Evolutionary conservation across 73 alveolate species (phyloP).

Genomic region (Paramecium pentaurelia): DNA sequence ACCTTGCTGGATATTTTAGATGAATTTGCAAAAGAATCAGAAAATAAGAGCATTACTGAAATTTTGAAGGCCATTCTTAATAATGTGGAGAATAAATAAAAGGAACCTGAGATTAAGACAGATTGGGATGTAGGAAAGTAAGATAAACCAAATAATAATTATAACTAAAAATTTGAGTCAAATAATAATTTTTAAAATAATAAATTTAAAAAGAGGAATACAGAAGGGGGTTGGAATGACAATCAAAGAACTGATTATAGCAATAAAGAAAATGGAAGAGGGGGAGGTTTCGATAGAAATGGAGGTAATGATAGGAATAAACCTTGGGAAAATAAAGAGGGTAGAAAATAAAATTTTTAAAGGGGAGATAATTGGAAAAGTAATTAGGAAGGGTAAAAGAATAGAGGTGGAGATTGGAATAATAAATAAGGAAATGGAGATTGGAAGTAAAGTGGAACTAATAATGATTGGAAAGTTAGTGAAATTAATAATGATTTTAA

Average conservation of each 20-base stretch:
- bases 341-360: background rate
- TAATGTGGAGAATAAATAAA: background rate
- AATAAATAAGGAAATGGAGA: background rate
- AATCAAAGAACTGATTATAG: background rate
- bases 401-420: background rate
- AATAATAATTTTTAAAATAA: background rate
- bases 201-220: background rate
- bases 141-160: background rate
- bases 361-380: background rate
- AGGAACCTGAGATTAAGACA: background rate
- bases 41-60: background rate
- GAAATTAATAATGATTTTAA: background rate
- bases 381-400: background rate
- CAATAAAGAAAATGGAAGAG: background rate
- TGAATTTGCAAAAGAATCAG: constrained; percentile 18
- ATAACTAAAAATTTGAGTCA: constrained; percentile 21
- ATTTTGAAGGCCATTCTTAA: background rate
- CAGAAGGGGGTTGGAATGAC: background rate
- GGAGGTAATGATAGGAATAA: background rate
- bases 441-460: background rate
- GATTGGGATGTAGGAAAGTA: background rate
- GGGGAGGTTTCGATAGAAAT: background rate
- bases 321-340: background rate
- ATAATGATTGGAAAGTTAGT: background rate
- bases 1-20: constrained; percentile 6